Evolutionary conservation across 768 basidiomycete genomes (phyloP), one percentile per base, ranked within the genome.

Genomic region (Kwoniella botswanensis): DNA sequence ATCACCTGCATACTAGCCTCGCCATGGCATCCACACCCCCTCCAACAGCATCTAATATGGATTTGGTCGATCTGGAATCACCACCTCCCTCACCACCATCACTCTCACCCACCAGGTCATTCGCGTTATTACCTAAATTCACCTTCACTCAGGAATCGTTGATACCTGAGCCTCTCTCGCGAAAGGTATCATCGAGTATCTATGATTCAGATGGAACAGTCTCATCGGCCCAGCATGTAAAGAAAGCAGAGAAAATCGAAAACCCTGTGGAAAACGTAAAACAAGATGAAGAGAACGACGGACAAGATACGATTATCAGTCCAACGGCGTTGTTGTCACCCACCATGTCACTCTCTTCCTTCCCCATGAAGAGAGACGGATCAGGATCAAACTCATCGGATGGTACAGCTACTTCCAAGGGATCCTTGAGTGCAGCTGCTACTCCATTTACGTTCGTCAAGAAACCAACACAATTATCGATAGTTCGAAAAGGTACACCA

Each of bases 391-490:
- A 29, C 1, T n/a, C 29, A 0, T 57, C 64, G 10, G 43, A 53
- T 44, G 64, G 22, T 26, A 22, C 54, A 13, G 56, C 63, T 6
- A 54, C 54, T 13, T 65, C 63, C 12, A 54, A 53, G 11, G 41
- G 50, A 24, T 54, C 64, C n/a, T 13, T 69, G 4, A 59, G 56
- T 24, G 69, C 69, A 4, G 3, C 56, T 9, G 62, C 69, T 4
- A 46, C 56, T 18, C 69, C 69, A 10, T 70, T 70, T 62, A 63
- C 41, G 1, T 26, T 58, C 46, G 22, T 59, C 12, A 59, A 42
- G 5, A 56, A 35, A n/a, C 53, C 54, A 17, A 56, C 63, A 64
- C 56, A 43, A 46, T 5, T 50, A 9, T 65, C 62, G 12, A 57
- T 64, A 18, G 46, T 44, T 12, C 17, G 52, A 35, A 50, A 55